phyloP scores from a whole-genome alignment of 2,329 filamentous ascomycete species.

The Hortaea werneckii region DNA sequence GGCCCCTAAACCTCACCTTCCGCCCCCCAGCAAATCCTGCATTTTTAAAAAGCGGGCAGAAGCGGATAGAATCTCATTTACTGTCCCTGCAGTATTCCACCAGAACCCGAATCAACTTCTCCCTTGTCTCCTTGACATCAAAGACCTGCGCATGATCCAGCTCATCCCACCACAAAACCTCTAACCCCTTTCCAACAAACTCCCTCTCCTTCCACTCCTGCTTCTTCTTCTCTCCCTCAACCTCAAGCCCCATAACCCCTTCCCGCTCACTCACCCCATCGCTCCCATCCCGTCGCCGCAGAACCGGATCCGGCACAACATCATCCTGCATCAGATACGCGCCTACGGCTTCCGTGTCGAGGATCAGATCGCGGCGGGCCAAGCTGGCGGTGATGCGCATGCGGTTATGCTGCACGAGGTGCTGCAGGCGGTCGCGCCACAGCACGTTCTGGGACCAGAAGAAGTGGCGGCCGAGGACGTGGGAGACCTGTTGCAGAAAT shows the following conservation, averaged over 20 bases:
- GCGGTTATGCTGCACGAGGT: conserved; percentile 18
- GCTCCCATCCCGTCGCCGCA: conserved; percentile 4
- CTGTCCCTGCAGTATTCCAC: conserved; percentile 13
- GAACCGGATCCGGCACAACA: conserved; percentile 14
- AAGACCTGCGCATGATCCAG: conserved; percentile 58
- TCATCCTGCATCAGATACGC: conserved; percentile 42
- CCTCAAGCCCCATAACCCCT: conserved; percentile 15
- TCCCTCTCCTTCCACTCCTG: conserved; percentile 18
- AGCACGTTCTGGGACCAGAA: conserved; percentile 63
- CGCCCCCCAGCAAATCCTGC: too few species aligned
- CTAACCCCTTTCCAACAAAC: conserved; percentile 36
- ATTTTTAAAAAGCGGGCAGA: too few species aligned
- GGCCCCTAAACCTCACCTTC: too few species aligned
- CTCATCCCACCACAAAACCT: conserved; percentile 50
- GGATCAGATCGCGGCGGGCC: conserved; percentile 53
- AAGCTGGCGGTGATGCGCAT: conserved; percentile 47
- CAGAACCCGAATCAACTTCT: conserved; percentile 16
- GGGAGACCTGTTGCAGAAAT: neutral
- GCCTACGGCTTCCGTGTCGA: conserved; percentile 49
- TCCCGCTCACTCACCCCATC: conserved; percentile 6
- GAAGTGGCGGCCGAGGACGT: conserved; percentile 53
- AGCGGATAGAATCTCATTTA: too few species aligned
- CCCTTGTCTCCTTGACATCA: conserved; percentile 23
- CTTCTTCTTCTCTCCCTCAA: neutral
- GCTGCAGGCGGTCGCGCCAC: conserved; percentile 56